Percentiles rank a stretch among this genome's conserved stretches.
phyloP scores from a whole-genome alignment of 169 alveolate species.

The Theileria luwenshuni region DNA sequence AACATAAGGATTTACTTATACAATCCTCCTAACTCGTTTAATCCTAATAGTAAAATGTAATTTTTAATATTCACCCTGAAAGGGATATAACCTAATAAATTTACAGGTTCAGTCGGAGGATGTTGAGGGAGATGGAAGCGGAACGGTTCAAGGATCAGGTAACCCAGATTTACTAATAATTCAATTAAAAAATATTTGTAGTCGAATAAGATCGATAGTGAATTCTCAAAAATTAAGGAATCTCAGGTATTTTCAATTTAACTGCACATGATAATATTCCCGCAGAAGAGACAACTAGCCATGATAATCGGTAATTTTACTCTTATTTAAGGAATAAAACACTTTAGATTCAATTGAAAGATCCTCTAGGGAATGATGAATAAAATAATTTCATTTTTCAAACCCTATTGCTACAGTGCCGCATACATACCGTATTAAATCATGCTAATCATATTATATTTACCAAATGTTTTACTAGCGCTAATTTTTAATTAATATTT shows the following conservation, averaged over 20 bases:
- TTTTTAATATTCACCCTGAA: not conserved
- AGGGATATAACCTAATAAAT: not conserved
- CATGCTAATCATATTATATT: not conserved
- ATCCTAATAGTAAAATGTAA: constrained; percentile 41
- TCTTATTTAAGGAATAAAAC: not conserved
- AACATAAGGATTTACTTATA: constrained; percentile 51
- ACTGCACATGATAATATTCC: constrained; percentile 3
- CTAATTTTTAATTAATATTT: constrained; percentile 6
- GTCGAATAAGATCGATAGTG: not conserved
- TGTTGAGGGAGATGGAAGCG: constrained; percentile 35
- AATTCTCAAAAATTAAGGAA: constrained; percentile 3
- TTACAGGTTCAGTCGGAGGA: constrained; percentile 43
- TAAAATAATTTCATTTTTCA: no score
- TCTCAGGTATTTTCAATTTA: constrained; percentile 1
- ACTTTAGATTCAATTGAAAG: constrained; percentile 28
- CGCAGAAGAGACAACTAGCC: constrained; percentile 35
- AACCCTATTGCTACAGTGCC: no score
- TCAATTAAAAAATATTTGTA: not conserved
- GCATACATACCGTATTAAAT: no score
- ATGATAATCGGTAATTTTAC: constrained; percentile 22
- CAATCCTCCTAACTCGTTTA: constrained; percentile 43
- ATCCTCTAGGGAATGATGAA: constrained; percentile 5
- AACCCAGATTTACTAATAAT: not conserved
- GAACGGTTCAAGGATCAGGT: constrained; percentile 39
- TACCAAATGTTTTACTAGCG: constrained; percentile 20